Conservation (phyloP, 176 grass and related monocot species). For the Chloris gayana region DNA sequence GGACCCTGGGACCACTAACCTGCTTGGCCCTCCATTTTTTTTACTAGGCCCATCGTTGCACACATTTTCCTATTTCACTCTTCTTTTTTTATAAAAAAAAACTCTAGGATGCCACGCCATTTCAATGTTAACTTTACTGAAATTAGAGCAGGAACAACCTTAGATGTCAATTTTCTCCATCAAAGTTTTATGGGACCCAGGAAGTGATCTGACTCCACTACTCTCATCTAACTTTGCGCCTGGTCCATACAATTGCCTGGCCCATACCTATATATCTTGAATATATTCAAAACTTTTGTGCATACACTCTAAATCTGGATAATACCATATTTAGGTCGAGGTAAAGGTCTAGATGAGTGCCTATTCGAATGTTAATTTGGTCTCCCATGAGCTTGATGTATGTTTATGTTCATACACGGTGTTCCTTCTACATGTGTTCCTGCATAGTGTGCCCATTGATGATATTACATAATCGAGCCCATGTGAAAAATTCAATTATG, state of each 20-base stretch:
- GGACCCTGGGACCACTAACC: constrained; percentile 1
- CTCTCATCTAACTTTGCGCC: background rate
- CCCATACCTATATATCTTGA: background rate
- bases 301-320: background rate
- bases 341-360: background rate
- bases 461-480: background rate
- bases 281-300: background rate
- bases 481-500: background rate
- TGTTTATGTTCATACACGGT: background rate
- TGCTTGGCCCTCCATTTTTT: constrained; percentile 12
- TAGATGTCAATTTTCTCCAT: background rate
- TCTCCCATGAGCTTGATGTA: background rate
- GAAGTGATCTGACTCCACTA: background rate
- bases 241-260: background rate
- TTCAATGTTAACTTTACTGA: background rate
- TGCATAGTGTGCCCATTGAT: background rate
- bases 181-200: background rate
- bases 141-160: background rate
- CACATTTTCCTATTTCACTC: background rate
- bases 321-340: background rate
- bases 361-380: constrained; percentile 1
- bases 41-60: background rate
- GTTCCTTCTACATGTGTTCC: background rate
- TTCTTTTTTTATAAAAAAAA: background rate
- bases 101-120: background rate